phyloP scores from a whole-genome alignment of 148 eudicot species.

The Fallopia convolvulus region DNA sequence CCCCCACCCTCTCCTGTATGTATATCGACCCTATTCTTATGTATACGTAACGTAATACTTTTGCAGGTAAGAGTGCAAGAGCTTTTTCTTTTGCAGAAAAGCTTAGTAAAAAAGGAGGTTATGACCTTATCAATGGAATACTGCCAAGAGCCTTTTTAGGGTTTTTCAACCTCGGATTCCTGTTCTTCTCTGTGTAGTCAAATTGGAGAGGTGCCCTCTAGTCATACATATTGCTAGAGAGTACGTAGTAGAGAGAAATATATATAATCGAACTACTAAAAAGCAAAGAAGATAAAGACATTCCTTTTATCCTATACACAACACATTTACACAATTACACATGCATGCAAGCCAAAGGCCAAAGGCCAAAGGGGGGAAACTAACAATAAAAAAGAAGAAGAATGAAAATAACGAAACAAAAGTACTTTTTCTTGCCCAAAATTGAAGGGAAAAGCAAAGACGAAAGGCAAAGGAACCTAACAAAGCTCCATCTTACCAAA shows the following conservation, averaged over 20 bases:
- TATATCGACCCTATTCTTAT: not conserved
- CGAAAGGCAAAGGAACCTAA: not conserved
- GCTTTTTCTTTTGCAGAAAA: constrained; percentile 4
- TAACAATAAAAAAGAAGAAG: not conserved
- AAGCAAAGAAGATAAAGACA: not conserved
- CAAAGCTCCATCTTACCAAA: constrained; percentile 5
- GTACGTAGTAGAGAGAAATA: too few relatives aligned
- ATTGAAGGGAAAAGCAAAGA: not conserved
- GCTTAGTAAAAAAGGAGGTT: not conserved
- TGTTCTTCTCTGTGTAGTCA: constrained; percentile 8
- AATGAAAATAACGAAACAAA: not conserved
- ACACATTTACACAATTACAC: constrained; percentile 4
- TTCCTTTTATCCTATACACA: not conserved
- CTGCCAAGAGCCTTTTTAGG: constrained; percentile 1
- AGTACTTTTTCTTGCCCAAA: constrained; percentile 6
- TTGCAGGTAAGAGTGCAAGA: not conserved
- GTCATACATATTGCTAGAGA: not conserved
- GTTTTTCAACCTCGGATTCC: constrained; percentile 11
- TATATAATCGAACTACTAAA: not conserved
- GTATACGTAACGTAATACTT: not conserved
- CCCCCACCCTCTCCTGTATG: not conserved
- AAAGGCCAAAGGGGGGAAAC: not conserved
- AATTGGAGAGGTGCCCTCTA: not conserved
- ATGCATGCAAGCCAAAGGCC: not conserved
- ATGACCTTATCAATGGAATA: constrained; percentile 6